Evolutionary conservation across 2,329 filamentous ascomycete genomes (phyloP).

Genomic region (Catunica adiposa): DNA sequence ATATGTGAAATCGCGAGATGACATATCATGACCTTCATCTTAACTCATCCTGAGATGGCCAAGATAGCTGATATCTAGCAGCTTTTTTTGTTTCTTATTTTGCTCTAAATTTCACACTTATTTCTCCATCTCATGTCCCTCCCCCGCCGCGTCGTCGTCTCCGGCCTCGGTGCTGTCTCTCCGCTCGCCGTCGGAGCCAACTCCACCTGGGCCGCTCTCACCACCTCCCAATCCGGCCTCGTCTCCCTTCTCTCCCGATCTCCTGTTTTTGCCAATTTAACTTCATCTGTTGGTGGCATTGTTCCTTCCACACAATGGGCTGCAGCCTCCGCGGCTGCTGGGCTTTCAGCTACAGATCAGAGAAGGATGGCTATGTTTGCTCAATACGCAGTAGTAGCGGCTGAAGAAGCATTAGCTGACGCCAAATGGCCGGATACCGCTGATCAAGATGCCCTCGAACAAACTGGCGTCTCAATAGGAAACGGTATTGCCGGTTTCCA

Average conservation of each 20-base stretch:
- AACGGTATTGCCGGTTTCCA: slow-evolving; percentile 92
- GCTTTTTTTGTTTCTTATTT: no score
- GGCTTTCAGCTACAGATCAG: slow-evolving; percentile 38
- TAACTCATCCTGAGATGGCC: background rate
- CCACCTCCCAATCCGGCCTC: slow-evolving; percentile 68
- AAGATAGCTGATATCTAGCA: no score
- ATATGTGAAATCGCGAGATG: background rate
- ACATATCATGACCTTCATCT: background rate
- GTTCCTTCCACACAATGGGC: slow-evolving; percentile 45
- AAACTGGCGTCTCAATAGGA: slow-evolving; percentile 79
- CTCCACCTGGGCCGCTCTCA: slow-evolving; percentile 63
- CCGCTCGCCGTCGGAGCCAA: slow-evolving; percentile 68
- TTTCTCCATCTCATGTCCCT: no score
- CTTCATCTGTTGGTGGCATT: slow-evolving; percentile 70
- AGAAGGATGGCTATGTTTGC: slow-evolving; percentile 81
- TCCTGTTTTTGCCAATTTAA: slow-evolving; percentile 52
- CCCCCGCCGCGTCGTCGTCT: slow-evolving; percentile 60
- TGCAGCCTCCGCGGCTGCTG: slow-evolving; percentile 25
- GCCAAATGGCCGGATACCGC: slow-evolving; percentile 54
- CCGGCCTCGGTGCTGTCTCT: slow-evolving; percentile 65
- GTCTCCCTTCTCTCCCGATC: slow-evolving; percentile 49
- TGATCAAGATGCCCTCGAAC: slow-evolving; percentile 44
- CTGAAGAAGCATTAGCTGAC: slow-evolving; percentile 72
- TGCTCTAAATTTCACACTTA: no score
- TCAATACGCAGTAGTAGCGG: slow-evolving; percentile 77